Percentiles rank a stretch among this genome's conserved stretches.
These are phyloP conservation scores for Xylaria grammica DNA, from an alignment of 495 filamentous ascomycete genomes.

Conservation along the genomic window DNA sequence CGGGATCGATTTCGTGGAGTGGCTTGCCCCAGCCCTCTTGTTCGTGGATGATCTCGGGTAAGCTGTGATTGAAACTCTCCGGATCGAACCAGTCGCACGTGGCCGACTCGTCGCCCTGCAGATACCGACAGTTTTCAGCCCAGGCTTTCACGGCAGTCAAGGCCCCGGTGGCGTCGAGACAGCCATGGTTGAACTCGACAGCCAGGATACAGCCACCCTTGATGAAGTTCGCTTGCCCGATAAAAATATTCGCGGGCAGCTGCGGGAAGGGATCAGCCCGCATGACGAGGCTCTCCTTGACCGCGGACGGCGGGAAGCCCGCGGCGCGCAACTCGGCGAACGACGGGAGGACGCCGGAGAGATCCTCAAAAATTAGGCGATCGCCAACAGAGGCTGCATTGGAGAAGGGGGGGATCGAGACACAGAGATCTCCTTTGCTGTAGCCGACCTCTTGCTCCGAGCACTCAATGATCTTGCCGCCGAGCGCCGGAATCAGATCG, in stretches of 20 bases:
- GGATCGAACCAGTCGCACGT: constrained; percentile 40
- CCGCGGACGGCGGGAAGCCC: constrained; percentile 32
- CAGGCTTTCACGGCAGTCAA: constrained; percentile 39
- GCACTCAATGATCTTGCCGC: constrained; percentile 35
- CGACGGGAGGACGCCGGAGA: constrained; percentile 33
- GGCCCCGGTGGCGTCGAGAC: constrained; percentile 46
- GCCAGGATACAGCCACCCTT: constrained; percentile 51
- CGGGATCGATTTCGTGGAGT: constrained; percentile 32
- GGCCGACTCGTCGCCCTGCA: constrained; percentile 39
- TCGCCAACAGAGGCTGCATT: constrained; percentile 12
- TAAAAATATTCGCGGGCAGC: constrained; percentile 37
- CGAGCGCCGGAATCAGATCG: constrained; percentile 36
- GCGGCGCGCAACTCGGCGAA: constrained; percentile 33
- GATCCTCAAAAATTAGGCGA: constrained; percentile 31
- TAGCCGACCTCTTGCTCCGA: constrained; percentile 40
- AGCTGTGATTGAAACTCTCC: constrained; percentile 43
- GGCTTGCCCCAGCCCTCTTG: constrained; percentile 33
- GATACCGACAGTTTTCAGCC: constrained; percentile 41
- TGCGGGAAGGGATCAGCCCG: constrained; percentile 33
- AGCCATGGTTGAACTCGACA: constrained; percentile 56
- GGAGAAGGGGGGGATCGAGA: constrained; percentile 31
- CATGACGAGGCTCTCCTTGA: constrained; percentile 33
- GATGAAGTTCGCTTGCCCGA: constrained; percentile 45
- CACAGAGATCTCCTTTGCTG: constrained; percentile 31
- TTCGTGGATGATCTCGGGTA: constrained; percentile 37